Evolutionary conservation across 352 stramenopile species (phyloP).

Genomic region (Phytophthora citricola): DNA sequence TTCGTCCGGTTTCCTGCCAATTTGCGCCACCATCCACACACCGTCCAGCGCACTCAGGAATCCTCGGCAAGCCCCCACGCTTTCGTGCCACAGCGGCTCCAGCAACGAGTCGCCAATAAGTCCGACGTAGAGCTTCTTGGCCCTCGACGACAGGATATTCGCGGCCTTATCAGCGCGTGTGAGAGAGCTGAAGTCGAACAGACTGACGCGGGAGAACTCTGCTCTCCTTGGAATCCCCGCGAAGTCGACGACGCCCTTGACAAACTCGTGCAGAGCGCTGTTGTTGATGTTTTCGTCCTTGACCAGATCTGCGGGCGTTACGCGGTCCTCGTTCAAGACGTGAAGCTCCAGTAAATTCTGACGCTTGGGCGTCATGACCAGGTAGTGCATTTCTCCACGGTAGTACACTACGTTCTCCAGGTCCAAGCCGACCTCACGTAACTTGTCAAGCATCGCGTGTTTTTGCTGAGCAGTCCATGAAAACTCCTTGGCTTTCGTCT

Average conservation of each 20-base stretch:
- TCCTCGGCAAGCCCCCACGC: constrained; percentile 67
- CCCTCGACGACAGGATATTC: constrained; percentile 57
- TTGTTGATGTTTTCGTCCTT: constrained; percentile 67
- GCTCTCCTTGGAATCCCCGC: constrained; percentile 67
- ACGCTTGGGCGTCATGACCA: constrained; percentile 82
- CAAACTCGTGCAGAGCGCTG: constrained; percentile 55
- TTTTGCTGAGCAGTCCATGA: constrained; percentile 81
- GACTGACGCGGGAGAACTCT: constrained; percentile 60
- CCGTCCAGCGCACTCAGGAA: constrained; percentile 77
- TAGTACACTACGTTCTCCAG: constrained; percentile 87
- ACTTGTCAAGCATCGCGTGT: constrained; percentile 71
- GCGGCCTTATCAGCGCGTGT: constrained; percentile 72
- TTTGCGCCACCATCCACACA: constrained; percentile 74
- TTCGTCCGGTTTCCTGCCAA: constrained; percentile 63
- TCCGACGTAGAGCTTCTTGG: constrained; percentile 78
- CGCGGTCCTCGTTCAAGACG: constrained; percentile 64
- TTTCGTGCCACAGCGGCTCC: constrained; percentile 83
- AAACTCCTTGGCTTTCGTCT: constrained; percentile 71
- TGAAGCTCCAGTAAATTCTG: constrained; percentile 68
- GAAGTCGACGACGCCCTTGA: constrained; percentile 66
- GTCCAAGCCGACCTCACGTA: constrained; percentile 64
- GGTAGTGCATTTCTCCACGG: constrained; percentile 82
- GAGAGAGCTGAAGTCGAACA: constrained; percentile 84
- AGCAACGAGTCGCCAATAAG: constrained; percentile 78
- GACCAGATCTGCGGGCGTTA: constrained; percentile 57